Base-by-base conservation (phyloP, 2,329 filamentous ascomycete species). In the Ophiostoma pallidulum region DNA sequence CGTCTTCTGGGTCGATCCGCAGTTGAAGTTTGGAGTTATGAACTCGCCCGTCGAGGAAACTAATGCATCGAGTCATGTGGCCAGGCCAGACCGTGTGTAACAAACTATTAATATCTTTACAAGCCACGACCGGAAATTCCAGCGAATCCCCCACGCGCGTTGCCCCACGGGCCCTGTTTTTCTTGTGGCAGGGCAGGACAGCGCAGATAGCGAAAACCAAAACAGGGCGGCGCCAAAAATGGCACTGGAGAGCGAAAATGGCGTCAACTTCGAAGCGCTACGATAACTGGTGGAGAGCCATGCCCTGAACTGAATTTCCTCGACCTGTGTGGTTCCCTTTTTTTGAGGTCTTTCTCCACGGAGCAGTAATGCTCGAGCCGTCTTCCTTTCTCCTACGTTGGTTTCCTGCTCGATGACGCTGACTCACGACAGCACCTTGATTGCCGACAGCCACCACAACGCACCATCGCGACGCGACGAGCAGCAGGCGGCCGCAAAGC, bases 131-230 rank as follows among this genome's bases (percentile, higher is more conserved):
- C 16, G n/a, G n/a, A n/a, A 19, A 22, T 33, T 29, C 28, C 44
- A 40, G 36, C 45, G 45, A 47, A 41, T 41, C 45, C 31, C 38
- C 38, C 45, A 41, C 31, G 16, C 20, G 38, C 22, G 22, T 37
- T 29, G 12, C 14, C 38, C 45, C 45, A 47, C 45, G 45, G 14
- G 20, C 45, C 45, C 37, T n/a, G 13, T 8, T 28, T 14, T 20
- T 3, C 26, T 32, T 7, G 4, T 5, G 33, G 10, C 19, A 14
- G 8, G 32, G 18, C 24, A 18, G 22, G 18, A 43, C 28, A 26
- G 18, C 2, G 12, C 28, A 32, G 12, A 7, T 5, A 8, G 20
- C 33, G 10, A n/a, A 22, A 24, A 28, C 24, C 6, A 28, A 22
- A 44, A 12, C 41, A 36, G 22, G 32, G 32, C 5, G 24, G n/a